Percentiles rank a stretch among this genome's conserved stretches.
Conservation (phyloP, 1,139 yeast species). For the Yamadazyma dendronema region DNA sequence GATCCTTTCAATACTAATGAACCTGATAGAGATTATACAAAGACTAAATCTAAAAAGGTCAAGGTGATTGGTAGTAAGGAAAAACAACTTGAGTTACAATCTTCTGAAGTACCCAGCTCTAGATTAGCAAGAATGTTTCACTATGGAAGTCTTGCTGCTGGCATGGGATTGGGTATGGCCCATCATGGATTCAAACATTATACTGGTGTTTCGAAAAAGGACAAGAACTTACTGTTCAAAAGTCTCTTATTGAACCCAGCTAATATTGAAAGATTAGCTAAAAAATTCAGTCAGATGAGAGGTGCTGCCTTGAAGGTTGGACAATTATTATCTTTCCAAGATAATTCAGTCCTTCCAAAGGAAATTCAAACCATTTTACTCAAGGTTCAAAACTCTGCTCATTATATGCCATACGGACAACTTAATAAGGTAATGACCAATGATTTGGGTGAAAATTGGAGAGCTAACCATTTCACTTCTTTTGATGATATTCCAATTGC, state of each 20-base stretch:
- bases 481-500: slow-evolving; percentile 93
- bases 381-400: slow-evolving; percentile 90
- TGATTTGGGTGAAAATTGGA: slow-evolving; percentile 83
- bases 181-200: slow-evolving; percentile 72
- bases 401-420: slow-evolving; percentile 94
- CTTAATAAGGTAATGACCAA: slow-evolving; percentile 69
- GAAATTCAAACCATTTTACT: slow-evolving; percentile 80
- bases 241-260: slow-evolving; percentile 72
- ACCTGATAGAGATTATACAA: neutral
- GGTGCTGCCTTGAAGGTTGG: slow-evolving; percentile 98
- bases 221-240: slow-evolving; percentile 46
- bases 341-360: slow-evolving; percentile 74
- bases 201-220: slow-evolving; percentile 47
- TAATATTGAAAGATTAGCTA: slow-evolving; percentile 85
- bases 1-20: slow-evolving; percentile 10
- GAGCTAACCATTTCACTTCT: slow-evolving; percentile 57
- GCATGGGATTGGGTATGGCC: slow-evolving; percentile 83
- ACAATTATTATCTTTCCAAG: slow-evolving; percentile 94
- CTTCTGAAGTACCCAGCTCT: slow-evolving; percentile 80
- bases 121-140: slow-evolving; percentile 86
- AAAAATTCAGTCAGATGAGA: slow-evolving; percentile 87
- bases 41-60: slow-evolving; percentile 4
- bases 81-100: slow-evolving; percentile 8
- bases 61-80: slow-evolving; percentile 11
- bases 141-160: slow-evolving; percentile 91